Base-by-base conservation (phyloP, 2,329 filamentous ascomycete species). In the Neocucurbitaria cava region DNA sequence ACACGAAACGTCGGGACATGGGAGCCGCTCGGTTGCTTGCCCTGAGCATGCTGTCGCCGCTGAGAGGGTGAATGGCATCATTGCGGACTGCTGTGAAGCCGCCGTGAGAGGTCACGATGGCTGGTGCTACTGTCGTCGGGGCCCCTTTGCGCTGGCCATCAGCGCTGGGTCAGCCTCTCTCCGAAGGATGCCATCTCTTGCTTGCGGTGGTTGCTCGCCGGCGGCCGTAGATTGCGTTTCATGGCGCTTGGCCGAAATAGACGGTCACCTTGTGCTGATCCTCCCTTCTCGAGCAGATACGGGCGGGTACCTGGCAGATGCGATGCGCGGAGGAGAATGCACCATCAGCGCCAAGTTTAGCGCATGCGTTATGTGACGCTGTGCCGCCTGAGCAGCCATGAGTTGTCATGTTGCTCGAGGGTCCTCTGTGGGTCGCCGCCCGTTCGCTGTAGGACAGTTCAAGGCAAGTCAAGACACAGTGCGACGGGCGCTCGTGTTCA, bases 1-100 rank as follows among this genome's bases (percentile, higher is more conserved):
- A 2, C 52, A 48, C 49, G 46, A 39, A 61, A 53, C 46, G 43
- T 50, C 46, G 54, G 42, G 38, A 49, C 56, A 49, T 54, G 55
- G 53, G 56, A 65, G 58, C 59, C 66, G 63, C 66, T 62, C 46
- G 51, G 58, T 48, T 43, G 50, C 47, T 18, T 41, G 51, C 85
- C 81, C 64, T 83, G 81, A 92, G 78, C 61, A 91, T 86, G 18
- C 90, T 90, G 1, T 88, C 82, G 24, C 86, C 87, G 61, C 93
- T 82, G 57, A 60, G 59, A 60, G 62, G n/a, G 61, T 46, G 56
- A 48, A 50, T 24, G 40, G 45, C 54, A 30, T 46, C 30, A 23
- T 42, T 49, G 47, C 52, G 40, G 46, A 43, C 42, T 41, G 49
- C 23, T 35, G 38, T 40, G 56, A 51, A 44, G 55, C 44, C 39